Percentiles rank a stretch among this genome's conserved stretches.
Conservation (phyloP, 2,329 filamentous ascomycete species). For the Metarhizium sp. region DNA sequence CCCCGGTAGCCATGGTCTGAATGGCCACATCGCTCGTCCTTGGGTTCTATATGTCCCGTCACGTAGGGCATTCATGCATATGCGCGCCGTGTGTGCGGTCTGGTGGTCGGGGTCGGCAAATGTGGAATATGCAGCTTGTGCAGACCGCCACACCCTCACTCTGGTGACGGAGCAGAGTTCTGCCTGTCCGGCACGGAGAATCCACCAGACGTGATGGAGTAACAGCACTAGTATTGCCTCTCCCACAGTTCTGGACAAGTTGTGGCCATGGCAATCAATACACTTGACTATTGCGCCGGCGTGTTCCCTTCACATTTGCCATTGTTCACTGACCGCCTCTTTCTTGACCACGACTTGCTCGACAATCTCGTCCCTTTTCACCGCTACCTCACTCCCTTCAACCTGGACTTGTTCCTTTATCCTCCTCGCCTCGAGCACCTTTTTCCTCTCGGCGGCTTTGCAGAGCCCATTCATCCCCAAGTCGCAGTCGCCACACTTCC, state of each 20-base stretch:
- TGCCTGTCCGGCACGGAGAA: not conserved
- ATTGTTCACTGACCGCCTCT: constrained; percentile 16
- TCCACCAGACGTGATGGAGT: not conserved
- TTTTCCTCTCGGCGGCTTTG: constrained; percentile 56
- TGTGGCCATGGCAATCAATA: no score
- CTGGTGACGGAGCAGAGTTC: not conserved
- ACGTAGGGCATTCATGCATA: constrained; percentile 5
- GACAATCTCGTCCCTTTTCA: constrained; percentile 15
- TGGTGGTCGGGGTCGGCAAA: not conserved
- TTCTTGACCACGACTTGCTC: constrained; percentile 16
- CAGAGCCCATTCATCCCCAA: constrained; percentile 70
- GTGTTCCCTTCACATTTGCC: not conserved
- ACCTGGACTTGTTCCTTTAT: constrained; percentile 20
- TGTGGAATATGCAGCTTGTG: not conserved
- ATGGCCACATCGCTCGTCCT: not conserved
- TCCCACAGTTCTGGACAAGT: no score
- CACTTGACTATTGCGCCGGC: no score
- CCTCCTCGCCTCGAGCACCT: constrained; percentile 49
- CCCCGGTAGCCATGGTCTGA: not conserved
- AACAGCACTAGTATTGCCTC: not conserved
- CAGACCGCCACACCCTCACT: not conserved
- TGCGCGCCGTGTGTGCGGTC: not conserved
- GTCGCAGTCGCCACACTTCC: constrained; percentile 78
- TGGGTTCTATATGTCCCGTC: not conserved
- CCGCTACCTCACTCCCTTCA: constrained; percentile 14